Conservation (phyloP, 2,329 filamentous ascomycete species). For the Diaporthe caulivora region DNA sequence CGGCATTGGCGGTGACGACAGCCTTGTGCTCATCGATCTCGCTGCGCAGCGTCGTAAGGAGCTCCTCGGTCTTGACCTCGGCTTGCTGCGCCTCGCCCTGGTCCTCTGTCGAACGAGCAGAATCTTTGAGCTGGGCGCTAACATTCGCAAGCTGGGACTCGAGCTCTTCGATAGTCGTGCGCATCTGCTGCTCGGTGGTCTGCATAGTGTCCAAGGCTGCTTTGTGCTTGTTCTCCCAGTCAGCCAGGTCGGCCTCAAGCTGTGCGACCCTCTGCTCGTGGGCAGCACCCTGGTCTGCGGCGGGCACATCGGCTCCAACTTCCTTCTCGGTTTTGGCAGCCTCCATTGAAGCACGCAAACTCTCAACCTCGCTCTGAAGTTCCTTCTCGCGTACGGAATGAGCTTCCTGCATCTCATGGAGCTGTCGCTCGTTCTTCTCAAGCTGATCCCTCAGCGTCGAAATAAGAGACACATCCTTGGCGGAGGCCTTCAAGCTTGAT, state of each 20-base stretch:
- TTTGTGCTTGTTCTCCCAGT: conserved; percentile 83
- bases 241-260: conserved; percentile 78
- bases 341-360: conserved; percentile 68
- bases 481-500: conserved; percentile 85
- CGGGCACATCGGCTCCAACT: conserved; percentile 47
- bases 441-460: conserved; percentile 90
- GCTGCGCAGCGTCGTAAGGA: conserved; percentile 72
- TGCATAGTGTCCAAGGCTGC: conserved; percentile 78
- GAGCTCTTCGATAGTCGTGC: conserved; percentile 78
- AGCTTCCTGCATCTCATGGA: conserved; percentile 78
- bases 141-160: conserved; percentile 62
- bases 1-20: conserved; percentile 75
- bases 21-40: conserved; percentile 87
- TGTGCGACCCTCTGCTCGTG: conserved; percentile 71
- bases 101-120: conserved; percentile 37
- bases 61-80: conserved; percentile 67
- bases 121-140: conserved; percentile 32
- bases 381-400: conserved; percentile 82
- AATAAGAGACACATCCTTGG: conserved; percentile 92
- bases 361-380: conserved; percentile 77
- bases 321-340: conserved; percentile 23
- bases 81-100: conserved; percentile 58
- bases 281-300: conserved; percentile 48
- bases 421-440: conserved; percentile 85
- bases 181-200: conserved; percentile 78